Conservation (phyloP, 2,329 filamentous ascomycete genomes). For the Dichotomopilus funicola region DNA sequence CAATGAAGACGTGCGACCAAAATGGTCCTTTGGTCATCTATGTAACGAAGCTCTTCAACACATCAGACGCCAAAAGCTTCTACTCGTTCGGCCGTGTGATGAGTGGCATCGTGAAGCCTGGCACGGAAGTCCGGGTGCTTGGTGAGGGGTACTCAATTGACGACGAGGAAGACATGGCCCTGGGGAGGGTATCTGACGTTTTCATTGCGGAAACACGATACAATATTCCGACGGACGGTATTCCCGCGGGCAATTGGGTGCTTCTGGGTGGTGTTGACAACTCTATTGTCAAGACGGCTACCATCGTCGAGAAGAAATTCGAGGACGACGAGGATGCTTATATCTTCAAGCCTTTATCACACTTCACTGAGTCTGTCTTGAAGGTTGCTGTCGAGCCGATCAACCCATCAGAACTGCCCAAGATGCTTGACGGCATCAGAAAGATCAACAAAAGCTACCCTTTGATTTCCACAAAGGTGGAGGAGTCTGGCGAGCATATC, state of each 20-base stretch:
- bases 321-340: constrained; percentile 87
- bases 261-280: constrained; percentile 92
- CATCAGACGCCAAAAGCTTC: constrained; percentile 83
- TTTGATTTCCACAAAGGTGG: constrained; percentile 90
- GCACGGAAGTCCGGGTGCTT: constrained; percentile 78
- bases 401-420: constrained; percentile 94
- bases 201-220: constrained; percentile 91
- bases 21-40: constrained; percentile 90
- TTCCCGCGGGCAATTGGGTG: constrained; percentile 90
- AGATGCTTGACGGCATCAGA: constrained; percentile 94
- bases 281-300: constrained; percentile 96
- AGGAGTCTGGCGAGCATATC: constrained; percentile 95
- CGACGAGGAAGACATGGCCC: constrained; percentile 95
- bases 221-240: constrained; percentile 82
- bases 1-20: constrained; percentile 77
- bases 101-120: constrained; percentile 81
- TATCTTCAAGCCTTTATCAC: constrained; percentile 86
- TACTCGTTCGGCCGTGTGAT: constrained; percentile 85
- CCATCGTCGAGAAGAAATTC: constrained; percentile 71
- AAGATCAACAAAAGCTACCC: constrained; percentile 99
- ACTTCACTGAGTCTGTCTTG: constrained; percentile 96
- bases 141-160: constrained; percentile 95
- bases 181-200: constrained; percentile 75
- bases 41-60: constrained; percentile 88
- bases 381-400: constrained; percentile 98